These are phyloP conservation scores for Tuber aestivum DNA, from an alignment of 495 filamentous ascomycete genomes.

Conservation along the genomic window DNA sequence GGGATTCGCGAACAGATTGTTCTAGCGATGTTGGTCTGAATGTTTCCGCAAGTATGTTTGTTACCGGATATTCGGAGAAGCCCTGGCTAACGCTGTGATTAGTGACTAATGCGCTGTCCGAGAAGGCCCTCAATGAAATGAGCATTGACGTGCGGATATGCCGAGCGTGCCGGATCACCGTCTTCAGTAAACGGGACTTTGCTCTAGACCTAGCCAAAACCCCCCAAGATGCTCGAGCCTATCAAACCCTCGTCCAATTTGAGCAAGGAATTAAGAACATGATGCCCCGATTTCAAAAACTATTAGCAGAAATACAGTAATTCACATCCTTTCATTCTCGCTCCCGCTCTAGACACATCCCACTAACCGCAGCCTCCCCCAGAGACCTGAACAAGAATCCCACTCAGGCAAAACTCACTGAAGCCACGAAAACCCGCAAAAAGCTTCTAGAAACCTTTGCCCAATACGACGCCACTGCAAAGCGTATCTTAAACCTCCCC, in stretches of 20 bases:
- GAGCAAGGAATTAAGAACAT: conserved; percentile 79
- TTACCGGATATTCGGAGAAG: not conserved
- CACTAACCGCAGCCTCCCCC: conserved; percentile 24
- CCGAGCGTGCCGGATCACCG: conserved; percentile 73
- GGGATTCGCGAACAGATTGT: conserved; percentile 73
- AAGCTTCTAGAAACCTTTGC: conserved; percentile 83
- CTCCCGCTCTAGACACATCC: conserved; percentile 38
- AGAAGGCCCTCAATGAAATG: conserved; percentile 59
- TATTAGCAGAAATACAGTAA: conserved; percentile 63
- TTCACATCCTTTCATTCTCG: conserved; percentile 16
- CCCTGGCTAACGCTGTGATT: conserved; percentile 2
- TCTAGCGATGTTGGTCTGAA: conserved; percentile 76
- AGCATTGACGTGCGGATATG: conserved; percentile 84
- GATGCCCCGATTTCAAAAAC: conserved; percentile 78
- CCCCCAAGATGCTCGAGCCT: conserved; percentile 71
- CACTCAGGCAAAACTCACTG: conserved; percentile 65
- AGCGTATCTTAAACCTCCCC: conserved; percentile 72
- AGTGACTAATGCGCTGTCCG: conserved; percentile 49
- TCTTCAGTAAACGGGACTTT: conserved; percentile 84
- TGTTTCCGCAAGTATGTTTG: conserved; percentile 60
- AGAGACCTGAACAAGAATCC: conserved; percentile 68
- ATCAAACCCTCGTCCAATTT: conserved; percentile 82
- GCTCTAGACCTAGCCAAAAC: conserved; percentile 56
- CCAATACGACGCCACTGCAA: conserved; percentile 81
- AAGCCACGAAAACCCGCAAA: conserved; percentile 86